Base-by-base conservation (phyloP, 768 basidiomycete species). In the Crucibulum laeve region DNA sequence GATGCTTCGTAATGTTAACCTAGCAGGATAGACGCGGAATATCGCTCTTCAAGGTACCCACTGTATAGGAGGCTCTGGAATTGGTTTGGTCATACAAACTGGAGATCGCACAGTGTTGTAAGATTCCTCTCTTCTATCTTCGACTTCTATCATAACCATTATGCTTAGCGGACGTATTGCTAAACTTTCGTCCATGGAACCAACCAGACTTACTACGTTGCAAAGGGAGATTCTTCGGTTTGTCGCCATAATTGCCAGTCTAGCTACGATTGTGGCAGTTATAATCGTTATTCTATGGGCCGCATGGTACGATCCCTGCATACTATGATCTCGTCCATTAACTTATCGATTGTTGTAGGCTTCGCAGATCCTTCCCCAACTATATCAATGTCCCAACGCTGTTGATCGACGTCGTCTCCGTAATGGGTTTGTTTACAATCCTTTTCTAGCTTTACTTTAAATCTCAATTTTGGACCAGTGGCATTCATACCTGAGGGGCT, bases 41-140 rank as follows among this genome's bases (percentile, higher is more conserved):
- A 72, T 82, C 41, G 80, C 75, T 6, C 62, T 84, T 2, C 77
- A 80, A 49, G 76, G 75, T 10, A 77, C 76, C 2, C 70, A 74
- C 36, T 76, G 74, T 45, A 65, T 71, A n/a, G 68, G 59, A 44
- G 74, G 76, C 23, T 71, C 65, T n/a, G 74, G 74, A 7, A 42
- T 60, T 1, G 76, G 76, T 1, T 51, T 78, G 28, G 70, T 72
- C 30, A 65, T 78, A 42, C 71, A 69, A 30, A 71, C 69, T 1
- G 76, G 76, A 5, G 75, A 77, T 47, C 61, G 56, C 30, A 74
- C 76, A 11, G 68, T 77, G 38, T 76, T 78, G 58, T 61, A 42
- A 25, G 58, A 35, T 1, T 14, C 24, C 23, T 28, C 41, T 37
- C 35, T 6, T 35, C 19, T 19, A 1, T 38, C 39, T 36, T 22